Conservation (phyloP, 768 basidiomycete genomes). For the Boletellus emodensis region DNA sequence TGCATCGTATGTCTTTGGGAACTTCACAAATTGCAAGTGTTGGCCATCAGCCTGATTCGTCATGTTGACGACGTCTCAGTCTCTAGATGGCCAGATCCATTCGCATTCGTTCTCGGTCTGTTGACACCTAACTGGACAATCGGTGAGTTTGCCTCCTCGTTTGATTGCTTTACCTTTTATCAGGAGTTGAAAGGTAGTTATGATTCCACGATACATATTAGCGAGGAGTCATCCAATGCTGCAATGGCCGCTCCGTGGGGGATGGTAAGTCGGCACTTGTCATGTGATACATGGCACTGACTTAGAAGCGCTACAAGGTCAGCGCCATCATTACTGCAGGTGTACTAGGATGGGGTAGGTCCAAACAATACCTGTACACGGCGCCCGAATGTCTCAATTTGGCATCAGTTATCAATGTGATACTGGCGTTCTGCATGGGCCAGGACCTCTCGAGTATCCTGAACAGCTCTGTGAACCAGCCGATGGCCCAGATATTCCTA, state of each 20-base stretch:
- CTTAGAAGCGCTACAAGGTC: constrained; percentile 14
- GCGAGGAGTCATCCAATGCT: too few relatives aligned
- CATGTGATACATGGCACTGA: background rate
- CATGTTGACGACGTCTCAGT: constrained; percentile 17
- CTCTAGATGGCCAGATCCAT: constrained; percentile 41
- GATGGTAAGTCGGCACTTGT: background rate
- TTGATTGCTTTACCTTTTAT: background rate
- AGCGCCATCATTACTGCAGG: constrained; percentile 41
- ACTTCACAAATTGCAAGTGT: constrained; percentile 51
- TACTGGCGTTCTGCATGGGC: constrained; percentile 57
- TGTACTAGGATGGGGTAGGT: constrained; percentile 42
- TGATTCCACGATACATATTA: too few relatives aligned
- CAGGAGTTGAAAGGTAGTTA: constrained; percentile 31
- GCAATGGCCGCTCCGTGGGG: too few relatives aligned
- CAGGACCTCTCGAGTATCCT: constrained; percentile 38
- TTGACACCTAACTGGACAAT: constrained; percentile 46
- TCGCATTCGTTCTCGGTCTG: constrained; percentile 45
- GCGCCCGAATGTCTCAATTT: background rate
- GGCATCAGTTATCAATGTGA: constrained; percentile 42
- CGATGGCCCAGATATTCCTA: constrained; percentile 40
- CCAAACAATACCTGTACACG: background rate
- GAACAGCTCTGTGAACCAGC: constrained; percentile 32
- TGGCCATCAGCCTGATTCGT: background rate
- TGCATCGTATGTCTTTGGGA: constrained; percentile 55
- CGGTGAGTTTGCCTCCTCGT: background rate